Conservation (phyloP, 306 rosid genomes). For the Fragaria nilgerrensis region DNA sequence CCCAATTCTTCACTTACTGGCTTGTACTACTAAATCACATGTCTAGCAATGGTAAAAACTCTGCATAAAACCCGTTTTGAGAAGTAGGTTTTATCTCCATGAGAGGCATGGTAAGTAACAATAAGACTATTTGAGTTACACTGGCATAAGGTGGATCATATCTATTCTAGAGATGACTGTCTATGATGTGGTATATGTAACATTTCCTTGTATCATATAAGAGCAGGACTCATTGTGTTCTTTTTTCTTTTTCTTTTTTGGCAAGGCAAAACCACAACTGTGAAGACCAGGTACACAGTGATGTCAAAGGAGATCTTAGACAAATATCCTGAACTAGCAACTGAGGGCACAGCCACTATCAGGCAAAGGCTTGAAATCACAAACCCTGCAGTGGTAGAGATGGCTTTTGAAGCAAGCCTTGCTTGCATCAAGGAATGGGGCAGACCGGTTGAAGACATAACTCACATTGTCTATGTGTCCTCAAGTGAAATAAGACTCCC, state of each 20-base stretch:
- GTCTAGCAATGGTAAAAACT: background rate
- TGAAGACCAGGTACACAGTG: constrained; percentile 93
- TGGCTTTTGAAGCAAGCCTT: constrained; percentile 77
- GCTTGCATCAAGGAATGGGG: constrained; percentile 94
- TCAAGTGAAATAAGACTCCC: constrained; percentile 88
- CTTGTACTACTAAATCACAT: background rate
- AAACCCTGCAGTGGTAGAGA: constrained; percentile 81
- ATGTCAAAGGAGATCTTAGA: constrained; percentile 97
- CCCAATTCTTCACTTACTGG: background rate
- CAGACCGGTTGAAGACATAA: constrained; percentile 65
- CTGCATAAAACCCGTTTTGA: background rate
- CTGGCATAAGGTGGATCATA: background rate
- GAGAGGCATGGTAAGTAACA: background rate
- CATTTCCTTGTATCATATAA: background rate
- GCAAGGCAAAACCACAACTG: constrained; percentile 88
- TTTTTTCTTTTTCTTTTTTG: background rate
- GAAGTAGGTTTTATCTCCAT: background rate
- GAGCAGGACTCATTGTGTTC: constrained; percentile 10
- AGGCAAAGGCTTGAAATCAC: constrained; percentile 81
- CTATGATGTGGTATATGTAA: background rate
- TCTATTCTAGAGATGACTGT: background rate
- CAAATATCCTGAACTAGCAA: constrained; percentile 76
- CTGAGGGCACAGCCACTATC: constrained; percentile 85
- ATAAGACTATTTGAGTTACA: background rate
- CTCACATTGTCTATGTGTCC: constrained; percentile 84